Evolutionary conservation across 2,329 filamentous ascomycete genomes (phyloP).

Genomic region (Cyphellophora attinorum): DNA sequence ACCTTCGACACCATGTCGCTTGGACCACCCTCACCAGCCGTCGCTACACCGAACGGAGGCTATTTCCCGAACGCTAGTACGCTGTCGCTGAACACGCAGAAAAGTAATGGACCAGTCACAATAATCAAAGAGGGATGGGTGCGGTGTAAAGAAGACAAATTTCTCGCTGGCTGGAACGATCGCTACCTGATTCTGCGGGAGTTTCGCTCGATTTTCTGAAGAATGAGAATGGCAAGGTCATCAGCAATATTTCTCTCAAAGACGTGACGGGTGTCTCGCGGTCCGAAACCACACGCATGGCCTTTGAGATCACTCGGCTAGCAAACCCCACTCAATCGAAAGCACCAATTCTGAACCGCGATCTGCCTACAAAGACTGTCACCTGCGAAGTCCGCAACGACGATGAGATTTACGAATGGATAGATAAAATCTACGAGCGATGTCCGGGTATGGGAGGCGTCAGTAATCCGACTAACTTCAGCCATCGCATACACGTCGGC

Average conservation of each 20-base stretch:
- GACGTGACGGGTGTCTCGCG: slow-evolving; percentile 85
- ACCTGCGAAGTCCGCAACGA: slow-evolving; percentile 92
- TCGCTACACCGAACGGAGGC: slow-evolving; percentile 47
- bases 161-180: slow-evolving; percentile 76
- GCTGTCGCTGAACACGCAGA: slow-evolving; percentile 54
- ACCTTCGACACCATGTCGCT: slow-evolving; percentile 60
- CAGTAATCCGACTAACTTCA: slow-evolving; percentile 97
- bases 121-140: slow-evolving; percentile 58
- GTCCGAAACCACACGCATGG: slow-evolving; percentile 82
- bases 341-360: slow-evolving; percentile 65
- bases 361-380: slow-evolving; percentile 70
- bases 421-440: slow-evolving; percentile 92
- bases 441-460: slow-evolving; percentile 97
- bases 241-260: slow-evolving; percentile 74
- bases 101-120: slow-evolving; percentile 54
- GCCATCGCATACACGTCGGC: slow-evolving; percentile 91
- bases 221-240: slow-evolving; percentile 74
- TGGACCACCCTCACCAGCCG: slow-evolving; percentile 51
- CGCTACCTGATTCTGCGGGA: slow-evolving; percentile 88
- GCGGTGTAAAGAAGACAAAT: slow-evolving; percentile 67
- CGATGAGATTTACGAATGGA: slow-evolving; percentile 97
- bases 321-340: slow-evolving; percentile 48
- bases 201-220: slow-evolving; percentile 92
- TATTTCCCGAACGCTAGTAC: slow-evolving; percentile 65
- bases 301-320: slow-evolving; percentile 82